Conservation (phyloP, 306 rosid genomes). For the Macrotyloma uniflorum region DNA sequence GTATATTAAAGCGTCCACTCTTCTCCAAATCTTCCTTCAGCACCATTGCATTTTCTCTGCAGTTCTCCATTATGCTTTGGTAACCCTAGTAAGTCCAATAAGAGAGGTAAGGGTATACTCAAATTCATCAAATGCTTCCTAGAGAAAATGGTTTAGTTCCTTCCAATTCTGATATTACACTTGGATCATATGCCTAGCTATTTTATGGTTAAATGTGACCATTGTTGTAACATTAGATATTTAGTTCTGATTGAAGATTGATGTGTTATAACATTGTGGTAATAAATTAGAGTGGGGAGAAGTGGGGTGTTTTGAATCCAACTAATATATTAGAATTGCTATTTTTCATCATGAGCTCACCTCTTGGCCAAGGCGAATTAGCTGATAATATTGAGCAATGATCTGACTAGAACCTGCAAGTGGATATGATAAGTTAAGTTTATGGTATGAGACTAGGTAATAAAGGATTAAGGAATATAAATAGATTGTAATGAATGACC, state of each 20-base stretch:
- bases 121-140: background rate
- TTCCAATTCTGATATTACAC: too few relatives aligned
- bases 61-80: conserved; percentile 57
- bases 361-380: conserved; percentile 63
- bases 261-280: too few relatives aligned
- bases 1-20: conserved; percentile 63
- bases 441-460: background rate
- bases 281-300: too few relatives aligned
- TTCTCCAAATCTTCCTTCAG: conserved; percentile 60
- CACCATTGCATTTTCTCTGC: conserved; percentile 56
- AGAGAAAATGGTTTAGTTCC: background rate
- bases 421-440: background rate
- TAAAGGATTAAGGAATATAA: background rate
- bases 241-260: too few relatives aligned
- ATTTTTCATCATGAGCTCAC: too few relatives aligned
- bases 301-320: too few relatives aligned
- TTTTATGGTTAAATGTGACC: too few relatives aligned
- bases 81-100: conserved; percentile 50
- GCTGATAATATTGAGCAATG: conserved; percentile 71
- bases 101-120: background rate
- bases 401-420: conserved; percentile 69
- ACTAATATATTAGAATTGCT: too few relatives aligned
- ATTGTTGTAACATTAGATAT: too few relatives aligned
- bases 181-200: too few relatives aligned
- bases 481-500: conserved; percentile 11